Conservation (phyloP, 73 alveolate species). For the Paramecium sexaurelia region DNA sequence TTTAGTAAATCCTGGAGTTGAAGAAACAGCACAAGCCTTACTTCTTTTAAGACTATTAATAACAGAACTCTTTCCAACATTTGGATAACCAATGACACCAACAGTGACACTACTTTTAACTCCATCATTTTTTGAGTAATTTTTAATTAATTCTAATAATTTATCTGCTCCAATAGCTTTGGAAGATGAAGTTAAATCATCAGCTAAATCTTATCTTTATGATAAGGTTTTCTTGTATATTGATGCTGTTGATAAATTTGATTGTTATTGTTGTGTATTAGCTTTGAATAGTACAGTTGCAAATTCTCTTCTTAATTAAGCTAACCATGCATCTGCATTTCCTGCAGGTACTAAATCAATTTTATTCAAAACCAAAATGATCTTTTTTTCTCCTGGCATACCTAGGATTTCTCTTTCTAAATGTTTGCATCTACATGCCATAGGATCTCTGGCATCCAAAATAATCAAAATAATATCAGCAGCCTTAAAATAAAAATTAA, state of each 20-base stretch:
- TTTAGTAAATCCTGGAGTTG: constrained; percentile 96
- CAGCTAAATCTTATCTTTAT: constrained; percentile 84
- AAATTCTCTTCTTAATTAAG: constrained; percentile 84
- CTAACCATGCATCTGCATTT: constrained; percentile 95
- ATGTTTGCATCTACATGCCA: constrained; percentile 90
- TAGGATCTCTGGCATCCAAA: constrained; percentile 98
- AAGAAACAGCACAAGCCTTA: constrained; percentile 95
- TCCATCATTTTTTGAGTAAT: constrained; percentile 92
- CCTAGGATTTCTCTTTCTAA: constrained; percentile 86
- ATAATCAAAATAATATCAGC: constrained; percentile 97
- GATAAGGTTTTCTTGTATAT: constrained; percentile 84
- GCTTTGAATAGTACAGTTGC: constrained; percentile 91
- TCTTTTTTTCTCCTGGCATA: constrained; percentile 83
- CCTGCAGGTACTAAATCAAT: constrained; percentile 96
- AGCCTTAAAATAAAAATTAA: constrained; percentile 72
- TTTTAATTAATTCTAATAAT: constrained; percentile 90
- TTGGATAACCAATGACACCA: constrained; percentile 99
- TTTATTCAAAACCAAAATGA: constrained; percentile 92
- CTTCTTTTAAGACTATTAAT: constrained; percentile 88
- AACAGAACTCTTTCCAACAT: constrained; percentile 87
- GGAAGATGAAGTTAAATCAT: constrained; percentile 82
- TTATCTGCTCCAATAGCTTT: constrained; percentile 97
- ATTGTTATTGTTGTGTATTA: constrained; percentile 86
- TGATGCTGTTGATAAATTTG: constrained; percentile 82
- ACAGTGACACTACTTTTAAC: constrained; percentile 85